Conservation (phyloP, 2,329 filamentous ascomycete species). For the Alternaria novae-zelandiae region DNA sequence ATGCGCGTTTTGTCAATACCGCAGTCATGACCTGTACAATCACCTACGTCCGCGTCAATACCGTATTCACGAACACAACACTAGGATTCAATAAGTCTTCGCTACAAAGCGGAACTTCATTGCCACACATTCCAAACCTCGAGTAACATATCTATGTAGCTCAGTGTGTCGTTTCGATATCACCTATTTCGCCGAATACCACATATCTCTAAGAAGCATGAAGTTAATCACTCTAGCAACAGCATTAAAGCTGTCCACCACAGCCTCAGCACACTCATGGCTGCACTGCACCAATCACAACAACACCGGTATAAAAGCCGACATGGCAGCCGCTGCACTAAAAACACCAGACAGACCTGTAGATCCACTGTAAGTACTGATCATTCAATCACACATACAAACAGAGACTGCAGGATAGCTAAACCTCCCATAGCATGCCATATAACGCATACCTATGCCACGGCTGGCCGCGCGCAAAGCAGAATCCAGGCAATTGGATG, state of each 20-base stretch:
- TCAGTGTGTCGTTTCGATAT: too few species aligned
- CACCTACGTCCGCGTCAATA: background rate
- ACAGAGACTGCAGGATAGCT: too few species aligned
- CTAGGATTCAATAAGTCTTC: too few species aligned
- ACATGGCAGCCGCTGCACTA: background rate
- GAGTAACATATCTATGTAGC: background rate
- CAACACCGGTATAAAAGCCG: conserved; percentile 16
- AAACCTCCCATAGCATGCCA: conserved; percentile 1
- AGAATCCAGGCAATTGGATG: conserved; percentile 10
- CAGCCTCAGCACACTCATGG: conserved; percentile 33
- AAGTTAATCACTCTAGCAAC: background rate
- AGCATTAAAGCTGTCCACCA: conserved; percentile 1
- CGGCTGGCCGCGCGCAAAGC: conserved; percentile 16
- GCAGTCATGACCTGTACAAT: background rate
- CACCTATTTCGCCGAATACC: too few species aligned
- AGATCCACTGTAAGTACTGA: background rate
- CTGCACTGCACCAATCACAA: conserved; percentile 32
- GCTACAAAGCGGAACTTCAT: background rate
- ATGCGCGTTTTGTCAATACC: background rate
- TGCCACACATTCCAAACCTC: background rate
- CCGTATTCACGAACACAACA: too few species aligned
- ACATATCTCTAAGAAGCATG: background rate
- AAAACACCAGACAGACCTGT: background rate
- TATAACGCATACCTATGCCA: conserved; percentile 10
- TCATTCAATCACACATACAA: too few species aligned